A percentile compares a stretch with the other conserved stretches of the same genome.
Evolutionary conservation across 352 stramenopile species (phyloP).

Genomic region (Peronospora destructor): DNA sequence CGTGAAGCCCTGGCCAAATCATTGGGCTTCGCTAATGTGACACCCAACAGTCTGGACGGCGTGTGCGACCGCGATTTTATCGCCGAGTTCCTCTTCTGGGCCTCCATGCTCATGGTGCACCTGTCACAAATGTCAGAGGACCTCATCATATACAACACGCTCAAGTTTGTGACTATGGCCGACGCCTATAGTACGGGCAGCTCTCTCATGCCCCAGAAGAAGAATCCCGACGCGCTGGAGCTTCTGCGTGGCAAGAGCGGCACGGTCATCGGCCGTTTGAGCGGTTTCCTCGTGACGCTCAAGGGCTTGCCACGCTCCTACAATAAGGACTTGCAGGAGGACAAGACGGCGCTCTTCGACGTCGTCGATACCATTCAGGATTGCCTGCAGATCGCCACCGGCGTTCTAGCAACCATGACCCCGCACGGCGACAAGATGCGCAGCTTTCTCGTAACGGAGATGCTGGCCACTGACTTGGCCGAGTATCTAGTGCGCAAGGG

Average conservation of each 20-base stretch:
- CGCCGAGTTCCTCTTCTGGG: conserved; percentile 98
- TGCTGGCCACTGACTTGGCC: conserved; percentile 98
- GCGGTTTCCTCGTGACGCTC: conserved; percentile 93
- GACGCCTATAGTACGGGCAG: conserved; percentile 98
- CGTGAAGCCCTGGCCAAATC: conserved; percentile 89
- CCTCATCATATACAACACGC: conserved; percentile 96
- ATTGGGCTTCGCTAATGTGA: conserved; percentile 91
- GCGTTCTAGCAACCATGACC: conserved; percentile 95
- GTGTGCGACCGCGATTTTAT: conserved; percentile 99
- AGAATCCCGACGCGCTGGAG: conserved; percentile 98
- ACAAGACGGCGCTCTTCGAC: conserved; percentile 97
- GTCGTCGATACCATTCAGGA: conserved; percentile 95
- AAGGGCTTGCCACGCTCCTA: conserved; percentile 96
- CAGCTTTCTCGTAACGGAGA: conserved; percentile 95
- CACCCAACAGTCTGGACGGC: conserved; percentile 95
- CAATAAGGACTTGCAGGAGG: conserved; percentile 99
- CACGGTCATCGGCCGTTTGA: conserved; percentile 90
- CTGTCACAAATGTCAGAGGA: conserved; percentile 97
- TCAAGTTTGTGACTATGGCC: conserved; percentile 93
- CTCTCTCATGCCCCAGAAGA: conserved; percentile 99
- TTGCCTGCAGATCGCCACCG: conserved; percentile 94
- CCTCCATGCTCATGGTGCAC: conserved; percentile 93
- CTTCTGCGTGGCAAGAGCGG: conserved; percentile 96
- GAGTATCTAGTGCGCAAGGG: conserved; percentile 98
- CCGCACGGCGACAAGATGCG: conserved; percentile 92